Evolutionary conservation across 176 grass and related monocot species (phyloP).

Genomic region (Tuctoria greenei): DNA sequence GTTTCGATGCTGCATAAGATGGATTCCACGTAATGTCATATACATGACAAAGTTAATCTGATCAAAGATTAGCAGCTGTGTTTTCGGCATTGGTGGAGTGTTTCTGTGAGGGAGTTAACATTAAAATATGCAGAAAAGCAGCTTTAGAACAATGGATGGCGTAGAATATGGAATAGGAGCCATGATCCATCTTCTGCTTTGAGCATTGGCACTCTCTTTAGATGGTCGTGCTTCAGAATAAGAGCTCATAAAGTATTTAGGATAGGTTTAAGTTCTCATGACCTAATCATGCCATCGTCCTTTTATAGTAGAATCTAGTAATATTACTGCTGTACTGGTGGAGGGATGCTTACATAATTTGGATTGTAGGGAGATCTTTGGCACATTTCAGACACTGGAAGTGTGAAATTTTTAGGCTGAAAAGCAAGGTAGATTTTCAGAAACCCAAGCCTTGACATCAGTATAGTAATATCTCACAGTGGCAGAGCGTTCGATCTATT

Average conservation of each 20-base stretch:
- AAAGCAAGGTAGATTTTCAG: not conserved
- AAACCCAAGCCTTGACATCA: no score
- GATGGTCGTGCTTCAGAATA: not conserved
- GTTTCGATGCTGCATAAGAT: not conserved
- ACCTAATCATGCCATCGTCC: not conserved
- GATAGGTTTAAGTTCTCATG: constrained; percentile 1
- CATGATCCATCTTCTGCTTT: not conserved
- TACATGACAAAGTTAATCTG: not conserved
- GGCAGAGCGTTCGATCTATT: no score
- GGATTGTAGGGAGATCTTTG: no score
- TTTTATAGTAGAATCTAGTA: constrained; percentile 1
- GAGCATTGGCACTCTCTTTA: not conserved
- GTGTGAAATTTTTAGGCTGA: not conserved
- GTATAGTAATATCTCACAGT: no score
- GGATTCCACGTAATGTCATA: not conserved
- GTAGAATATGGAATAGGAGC: not conserved
- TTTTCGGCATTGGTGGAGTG: not conserved
- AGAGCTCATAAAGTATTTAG: not conserved
- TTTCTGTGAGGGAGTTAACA: not conserved
- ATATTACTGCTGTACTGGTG: not conserved
- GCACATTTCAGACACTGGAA: not conserved
- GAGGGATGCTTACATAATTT: not conserved
- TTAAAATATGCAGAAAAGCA: not conserved
- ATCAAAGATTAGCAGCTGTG: constrained; percentile 23
- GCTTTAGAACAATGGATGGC: not conserved